A percentile compares a stretch with the other conserved stretches of the same genome.
Evolutionary conservation across 306 rosid species (phyloP).

Genomic region (Medicago lupulina): DNA sequence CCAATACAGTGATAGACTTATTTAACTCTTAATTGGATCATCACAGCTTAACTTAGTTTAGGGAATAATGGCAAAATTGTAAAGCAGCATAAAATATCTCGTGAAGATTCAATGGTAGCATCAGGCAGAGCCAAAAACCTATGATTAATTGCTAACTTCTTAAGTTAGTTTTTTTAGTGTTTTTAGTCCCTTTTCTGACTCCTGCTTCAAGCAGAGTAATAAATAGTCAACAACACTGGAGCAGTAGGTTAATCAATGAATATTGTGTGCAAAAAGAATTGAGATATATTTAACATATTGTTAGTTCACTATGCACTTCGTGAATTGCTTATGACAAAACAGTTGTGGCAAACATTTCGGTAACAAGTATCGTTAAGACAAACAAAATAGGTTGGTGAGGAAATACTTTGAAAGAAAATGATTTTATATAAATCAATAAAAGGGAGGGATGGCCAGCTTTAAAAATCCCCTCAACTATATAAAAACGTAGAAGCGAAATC

Average conservation of each 20-base stretch:
- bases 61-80: background rate
- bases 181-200: background rate
- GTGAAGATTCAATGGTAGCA: background rate
- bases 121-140: background rate
- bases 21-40: conserved; percentile 14
- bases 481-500: background rate
- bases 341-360: background rate
- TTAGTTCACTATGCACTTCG: background rate
- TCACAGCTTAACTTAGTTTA: conserved; percentile 1
- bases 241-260: background rate
- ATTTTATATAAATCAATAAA: conserved; percentile 2
- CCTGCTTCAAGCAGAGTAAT: background rate
- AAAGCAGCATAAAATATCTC: conserved; percentile 4
- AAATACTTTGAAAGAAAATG: background rate
- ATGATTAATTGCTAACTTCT: background rate
- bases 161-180: background rate
- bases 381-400: background rate
- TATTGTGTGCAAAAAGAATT: background rate
- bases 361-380: background rate
- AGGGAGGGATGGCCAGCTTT: background rate
- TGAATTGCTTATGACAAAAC: background rate
- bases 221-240: background rate
- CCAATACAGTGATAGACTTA: conserved; percentile 17
- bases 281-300: background rate
- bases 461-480: background rate